Percentiles rank a stretch among this genome's conserved stretches.
phyloP scores from a whole-genome alignment of 2,329 filamentous ascomycete genomes.

The Phialophora chinensis region DNA sequence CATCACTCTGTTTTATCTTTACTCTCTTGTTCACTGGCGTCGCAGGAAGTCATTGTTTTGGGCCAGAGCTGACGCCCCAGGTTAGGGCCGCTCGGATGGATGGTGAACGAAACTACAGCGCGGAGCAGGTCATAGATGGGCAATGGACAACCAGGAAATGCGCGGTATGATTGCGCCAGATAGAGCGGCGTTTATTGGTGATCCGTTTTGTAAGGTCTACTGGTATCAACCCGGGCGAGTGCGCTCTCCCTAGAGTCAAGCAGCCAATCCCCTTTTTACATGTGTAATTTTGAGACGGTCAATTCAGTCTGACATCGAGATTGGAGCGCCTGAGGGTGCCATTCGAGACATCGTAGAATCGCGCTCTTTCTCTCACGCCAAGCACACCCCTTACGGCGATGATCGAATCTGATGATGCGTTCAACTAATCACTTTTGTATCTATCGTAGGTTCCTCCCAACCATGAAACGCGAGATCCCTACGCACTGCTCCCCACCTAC shows the following conservation, averaged over 20 bases:
- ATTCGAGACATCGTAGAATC: neutral
- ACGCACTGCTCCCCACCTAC: constrained; percentile 4
- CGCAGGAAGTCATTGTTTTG: constrained; percentile 10
- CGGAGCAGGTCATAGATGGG: constrained; percentile 36
- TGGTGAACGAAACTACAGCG: constrained; percentile 27
- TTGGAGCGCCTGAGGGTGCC: neutral
- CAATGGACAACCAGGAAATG: constrained; percentile 20
- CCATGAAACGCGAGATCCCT: neutral
- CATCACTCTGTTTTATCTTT: constrained; percentile 4
- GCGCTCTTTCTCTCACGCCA: neutral
- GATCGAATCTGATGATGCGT: constrained; percentile 17
- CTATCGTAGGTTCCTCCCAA: neutral
- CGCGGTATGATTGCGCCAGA: constrained; percentile 31
- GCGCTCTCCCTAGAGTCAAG: constrained; percentile 13
- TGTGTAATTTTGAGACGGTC: constrained; percentile 34
- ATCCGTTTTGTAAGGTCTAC: constrained; percentile 18
- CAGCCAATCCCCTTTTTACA: constrained; percentile 36
- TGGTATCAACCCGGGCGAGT: constrained; percentile 25
- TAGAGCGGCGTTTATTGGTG: constrained; percentile 31
- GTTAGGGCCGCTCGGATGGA: constrained; percentile 14
- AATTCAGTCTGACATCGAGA: constrained; percentile 24
- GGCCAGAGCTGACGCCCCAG: constrained; percentile 7
- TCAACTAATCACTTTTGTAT: constrained; percentile 11
- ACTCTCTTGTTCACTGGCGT: constrained; percentile 12
- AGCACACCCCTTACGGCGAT: neutral